Evolutionary conservation across 495 filamentous ascomycete species (phyloP).

Genomic region (Wilcoxina mikolae): DNA sequence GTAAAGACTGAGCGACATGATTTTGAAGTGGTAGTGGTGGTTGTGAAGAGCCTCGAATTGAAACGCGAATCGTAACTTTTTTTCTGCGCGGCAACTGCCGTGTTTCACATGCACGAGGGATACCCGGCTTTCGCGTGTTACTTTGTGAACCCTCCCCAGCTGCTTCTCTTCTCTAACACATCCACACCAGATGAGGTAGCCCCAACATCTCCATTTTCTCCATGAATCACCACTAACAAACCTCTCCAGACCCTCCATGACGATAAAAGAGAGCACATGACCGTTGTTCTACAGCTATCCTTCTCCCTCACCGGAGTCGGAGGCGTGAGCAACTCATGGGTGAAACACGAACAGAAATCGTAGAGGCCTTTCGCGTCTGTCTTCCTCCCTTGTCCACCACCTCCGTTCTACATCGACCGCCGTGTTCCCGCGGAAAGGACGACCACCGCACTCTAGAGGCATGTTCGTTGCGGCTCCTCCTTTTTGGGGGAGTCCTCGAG

Average conservation of each 20-base stretch:
- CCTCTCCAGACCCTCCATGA: background rate
- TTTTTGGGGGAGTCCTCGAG: background rate
- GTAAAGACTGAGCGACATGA: constrained; percentile 27
- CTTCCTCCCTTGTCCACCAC: background rate
- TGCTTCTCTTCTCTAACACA: background rate
- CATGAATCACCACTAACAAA: background rate
- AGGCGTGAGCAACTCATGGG: no score
- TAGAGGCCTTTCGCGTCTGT: background rate
- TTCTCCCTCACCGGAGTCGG: background rate
- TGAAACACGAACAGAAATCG: constrained; percentile 12
- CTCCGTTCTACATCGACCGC: background rate
- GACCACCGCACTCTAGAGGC: background rate
- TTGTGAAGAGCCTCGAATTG: background rate
- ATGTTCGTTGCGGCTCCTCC: no score
- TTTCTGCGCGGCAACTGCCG: background rate
- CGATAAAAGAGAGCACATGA: constrained; percentile 10
- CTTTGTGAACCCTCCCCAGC: background rate
- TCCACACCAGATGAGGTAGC: background rate
- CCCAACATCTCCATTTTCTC: background rate
- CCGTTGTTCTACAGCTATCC: background rate
- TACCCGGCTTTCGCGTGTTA: background rate
- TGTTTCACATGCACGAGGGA: background rate
- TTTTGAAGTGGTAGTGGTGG: background rate
- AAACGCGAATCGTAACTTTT: background rate
- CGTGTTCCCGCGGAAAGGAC: background rate